A percentile compares a stretch with the other conserved stretches of the same genome.
phyloP scores from a whole-genome alignment of 768 basidiomycete species.

The Hemileccinum rubropunctum region DNA sequence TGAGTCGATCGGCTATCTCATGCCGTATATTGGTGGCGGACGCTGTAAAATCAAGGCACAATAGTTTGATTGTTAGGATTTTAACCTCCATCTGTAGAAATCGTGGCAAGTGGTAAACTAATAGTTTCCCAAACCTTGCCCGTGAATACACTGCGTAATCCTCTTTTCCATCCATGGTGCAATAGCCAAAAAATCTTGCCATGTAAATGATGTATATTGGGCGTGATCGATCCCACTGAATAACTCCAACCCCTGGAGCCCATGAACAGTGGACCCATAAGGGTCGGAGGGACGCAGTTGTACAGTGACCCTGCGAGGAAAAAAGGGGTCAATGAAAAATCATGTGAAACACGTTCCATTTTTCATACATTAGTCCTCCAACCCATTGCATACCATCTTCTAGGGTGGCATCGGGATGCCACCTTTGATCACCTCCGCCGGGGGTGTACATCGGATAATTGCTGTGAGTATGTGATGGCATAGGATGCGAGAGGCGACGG shows the following conservation, averaged over 20 bases:
- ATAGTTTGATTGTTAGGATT: too few species aligned
- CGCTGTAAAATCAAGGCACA: too few species aligned
- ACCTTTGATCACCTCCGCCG: slow-evolving; percentile 65
- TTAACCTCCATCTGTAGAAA: too few species aligned
- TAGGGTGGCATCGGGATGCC: slow-evolving; percentile 52
- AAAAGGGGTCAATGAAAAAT: slow-evolving; percentile 7
- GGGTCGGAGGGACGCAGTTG: slow-evolving; percentile 52
- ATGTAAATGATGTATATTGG: slow-evolving; percentile 69
- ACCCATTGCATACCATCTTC: slow-evolving; percentile 71
- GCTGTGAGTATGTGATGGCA: slow-evolving; percentile 50
- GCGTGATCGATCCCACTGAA: slow-evolving; percentile 45
- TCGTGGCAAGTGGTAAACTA: slow-evolving; percentile 2
- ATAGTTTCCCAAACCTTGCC: slow-evolving; percentile 65
- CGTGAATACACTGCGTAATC: slow-evolving; percentile 63
- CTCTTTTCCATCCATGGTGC: slow-evolving; percentile 78
- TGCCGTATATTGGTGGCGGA: too few species aligned
- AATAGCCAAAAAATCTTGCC: slow-evolving; percentile 65
- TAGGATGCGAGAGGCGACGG: slow-evolving; percentile 50
- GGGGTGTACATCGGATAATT: slow-evolving; percentile 76
- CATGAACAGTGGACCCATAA: slow-evolving; percentile 34
- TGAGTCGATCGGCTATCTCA: too few species aligned
- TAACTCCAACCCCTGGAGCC: slow-evolving; percentile 48
- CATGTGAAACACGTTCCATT: background rate
- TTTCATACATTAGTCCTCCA: slow-evolving; percentile 61
- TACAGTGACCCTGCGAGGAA: slow-evolving; percentile 50